Evolutionary conservation across 2,329 filamentous ascomycete species (phyloP).

Genomic region (Colletotrichum sp.): DNA sequence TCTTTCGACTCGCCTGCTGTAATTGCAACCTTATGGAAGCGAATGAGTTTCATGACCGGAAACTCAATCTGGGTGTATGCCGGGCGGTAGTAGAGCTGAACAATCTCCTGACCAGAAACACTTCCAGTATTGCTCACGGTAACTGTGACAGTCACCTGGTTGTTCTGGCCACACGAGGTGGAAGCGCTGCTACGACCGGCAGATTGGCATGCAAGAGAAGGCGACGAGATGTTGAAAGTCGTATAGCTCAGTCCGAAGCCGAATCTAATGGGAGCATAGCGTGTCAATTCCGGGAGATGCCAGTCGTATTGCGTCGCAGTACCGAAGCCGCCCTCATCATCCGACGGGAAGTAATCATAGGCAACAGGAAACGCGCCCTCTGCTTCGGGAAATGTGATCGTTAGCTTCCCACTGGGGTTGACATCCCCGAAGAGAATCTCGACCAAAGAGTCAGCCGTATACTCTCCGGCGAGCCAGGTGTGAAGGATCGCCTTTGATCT

Average conservation of each 20-base stretch:
- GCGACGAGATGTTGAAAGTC: conserved; percentile 57
- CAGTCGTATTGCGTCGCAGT: conserved; percentile 63
- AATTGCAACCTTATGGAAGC: conserved; percentile 50
- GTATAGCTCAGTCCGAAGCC: conserved; percentile 73
- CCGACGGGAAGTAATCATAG: conserved; percentile 68
- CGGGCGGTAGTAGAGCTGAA: conserved; percentile 45
- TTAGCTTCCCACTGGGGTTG: conserved; percentile 53
- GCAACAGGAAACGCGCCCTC: conserved; percentile 60
- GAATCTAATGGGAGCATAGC: conserved; percentile 58
- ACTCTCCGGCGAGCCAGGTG: conserved; percentile 68
- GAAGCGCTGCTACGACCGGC: conserved; percentile 26
- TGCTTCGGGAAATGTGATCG: conserved; percentile 53
- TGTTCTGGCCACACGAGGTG: conserved; percentile 24
- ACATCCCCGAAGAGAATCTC: conserved; percentile 68
- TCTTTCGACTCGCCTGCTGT: conserved; percentile 40
- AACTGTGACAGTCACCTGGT: conserved; percentile 45
- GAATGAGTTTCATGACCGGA: conserved; percentile 52
- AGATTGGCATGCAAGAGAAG: not conserved
- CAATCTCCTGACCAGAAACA: conserved; percentile 36
- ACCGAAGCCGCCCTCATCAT: conserved; percentile 63
- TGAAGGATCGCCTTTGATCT: conserved; percentile 62
- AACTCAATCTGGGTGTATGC: conserved; percentile 41
- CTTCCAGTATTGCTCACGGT: conserved; percentile 52
- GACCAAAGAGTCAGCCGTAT: conserved; percentile 66
- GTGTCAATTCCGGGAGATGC: conserved; percentile 33